Percentiles rank a stretch among this genome's conserved stretches.
phyloP scores from a whole-genome alignment of 2,329 filamentous ascomycete genomes.

The Scedosporium dehoogii region DNA sequence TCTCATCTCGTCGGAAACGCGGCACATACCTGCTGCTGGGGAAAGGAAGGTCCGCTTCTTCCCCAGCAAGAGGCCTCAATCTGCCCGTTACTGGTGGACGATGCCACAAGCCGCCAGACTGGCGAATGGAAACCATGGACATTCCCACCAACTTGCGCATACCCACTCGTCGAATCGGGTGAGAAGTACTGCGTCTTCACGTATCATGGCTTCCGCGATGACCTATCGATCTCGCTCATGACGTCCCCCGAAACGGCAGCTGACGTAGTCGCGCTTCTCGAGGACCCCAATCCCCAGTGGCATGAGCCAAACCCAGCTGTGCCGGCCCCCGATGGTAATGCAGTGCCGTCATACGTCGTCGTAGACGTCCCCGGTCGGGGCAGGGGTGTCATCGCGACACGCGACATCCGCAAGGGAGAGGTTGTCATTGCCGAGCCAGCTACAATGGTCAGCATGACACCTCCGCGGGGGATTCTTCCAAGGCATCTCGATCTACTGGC shows the following conservation, averaged over 20 bases:
- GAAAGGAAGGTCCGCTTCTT: not conserved
- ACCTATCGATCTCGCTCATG: not conserved
- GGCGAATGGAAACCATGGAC: not conserved
- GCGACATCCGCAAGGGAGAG: conserved; percentile 21
- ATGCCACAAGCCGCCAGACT: not conserved
- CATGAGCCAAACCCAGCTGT: not conserved
- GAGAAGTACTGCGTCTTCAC: conserved; percentile 5
- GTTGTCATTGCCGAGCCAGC: conserved; percentile 25
- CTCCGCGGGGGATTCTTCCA: not conserved
- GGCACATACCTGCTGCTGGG: not conserved
- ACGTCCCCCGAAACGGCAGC: not conserved
- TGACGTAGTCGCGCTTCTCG: not conserved
- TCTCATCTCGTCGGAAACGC: too few species aligned
- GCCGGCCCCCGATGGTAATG: not conserved
- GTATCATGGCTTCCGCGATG: not conserved
- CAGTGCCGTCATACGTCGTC: conserved; percentile 16
- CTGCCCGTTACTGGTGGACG: conserved; percentile 2
- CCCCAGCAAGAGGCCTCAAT: not conserved
- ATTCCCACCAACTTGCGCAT: not conserved
- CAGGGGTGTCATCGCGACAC: conserved; percentile 22
- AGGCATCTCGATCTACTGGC: not conserved
- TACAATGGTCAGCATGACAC: conserved; percentile 14
- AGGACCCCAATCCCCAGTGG: not conserved
- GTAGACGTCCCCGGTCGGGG: conserved; percentile 20
- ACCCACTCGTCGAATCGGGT: not conserved